Base-by-base conservation (phyloP, 352 stramenopile genomes). In the Phytophthora pistaciae region DNA sequence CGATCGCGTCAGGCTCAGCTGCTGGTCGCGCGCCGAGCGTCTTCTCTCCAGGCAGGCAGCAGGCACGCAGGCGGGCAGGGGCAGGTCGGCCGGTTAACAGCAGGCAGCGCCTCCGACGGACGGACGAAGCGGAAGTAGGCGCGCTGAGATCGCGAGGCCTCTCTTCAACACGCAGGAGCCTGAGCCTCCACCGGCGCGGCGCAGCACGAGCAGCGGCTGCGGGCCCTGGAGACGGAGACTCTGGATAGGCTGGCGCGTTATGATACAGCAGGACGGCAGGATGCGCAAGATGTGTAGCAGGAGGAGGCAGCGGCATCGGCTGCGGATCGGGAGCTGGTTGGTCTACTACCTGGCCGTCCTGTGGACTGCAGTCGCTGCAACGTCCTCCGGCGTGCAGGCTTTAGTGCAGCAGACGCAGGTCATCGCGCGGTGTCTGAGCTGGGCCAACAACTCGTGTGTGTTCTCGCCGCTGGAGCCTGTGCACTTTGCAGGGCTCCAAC, bases 351-450 rank as follows among this genome's bases (percentile, higher is more conserved):
- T n/a, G 38, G 38, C 13, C 38, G 38, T 44, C 38, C 38, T 44
- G 38, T 44, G 38, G 38, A 44, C 38, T 44, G 38, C 38, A 44
- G n/a, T 56, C 29, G 44, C 63, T 49, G 49, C 61, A n/a, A 50
- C 18, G 46, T 48, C 56, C 29, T 23, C 60, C 16, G 29, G 58
- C 5, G 80, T 21, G 5, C n/a, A 21, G 16, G 42, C 81, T 27
- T 62, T 89, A 52, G 76, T 88, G 62, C 79, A 91, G 67, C 84
- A 94, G 59, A 83, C 56, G 57, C 82, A 91, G 65, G 55, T 91
- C 42, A 70, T 92, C 36, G 87, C 84, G n/a, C 72, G 80, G 20
- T 94, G 87, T 66, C 63, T 80, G 10, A 29, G 68, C 44, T 94
- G 87, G 87, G 29, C 42, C 25, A 82, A 86, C 60, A 77, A 68